A percentile compares a stretch with the other conserved stretches of the same genome.
phyloP scores from a whole-genome alignment of 2,329 filamentous ascomycete species.

The Penicillium rolfsii region DNA sequence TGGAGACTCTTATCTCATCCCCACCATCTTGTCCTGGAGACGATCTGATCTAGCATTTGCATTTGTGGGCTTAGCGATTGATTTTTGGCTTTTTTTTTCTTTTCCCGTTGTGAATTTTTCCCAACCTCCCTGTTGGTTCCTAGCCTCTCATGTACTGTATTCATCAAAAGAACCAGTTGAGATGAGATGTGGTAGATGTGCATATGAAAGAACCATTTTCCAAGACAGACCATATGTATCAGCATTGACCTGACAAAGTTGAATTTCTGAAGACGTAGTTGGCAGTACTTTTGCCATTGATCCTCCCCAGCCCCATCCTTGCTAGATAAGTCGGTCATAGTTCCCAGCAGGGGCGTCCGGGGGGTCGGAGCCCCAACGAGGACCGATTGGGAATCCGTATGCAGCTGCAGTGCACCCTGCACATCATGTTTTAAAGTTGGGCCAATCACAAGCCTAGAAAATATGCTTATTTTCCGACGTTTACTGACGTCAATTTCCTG shows the following conservation, averaged over 20 bases:
- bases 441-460: constrained; percentile 8
- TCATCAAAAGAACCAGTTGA: neutral
- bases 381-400: constrained; percentile 4
- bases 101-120: neutral
- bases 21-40: neutral
- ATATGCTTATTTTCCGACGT: constrained; percentile 15
- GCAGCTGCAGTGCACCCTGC: constrained; percentile 5
- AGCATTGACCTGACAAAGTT: neutral
- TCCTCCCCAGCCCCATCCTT: neutral
- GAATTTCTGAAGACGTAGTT: neutral
- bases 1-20: neutral
- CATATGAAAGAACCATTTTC: neutral
- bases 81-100: neutral
- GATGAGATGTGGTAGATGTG: neutral
- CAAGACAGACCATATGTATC: too few species aligned
- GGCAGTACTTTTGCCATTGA: neutral
- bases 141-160: neutral
- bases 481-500: neutral
- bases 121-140: neutral
- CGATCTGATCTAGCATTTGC: constrained; percentile 19
- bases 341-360: neutral
- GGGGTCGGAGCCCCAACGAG: neutral
- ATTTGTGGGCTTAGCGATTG: constrained; percentile 23
- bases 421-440: constrained; percentile 4
- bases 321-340: constrained; percentile 1